These are phyloP conservation scores for Cytospora schulzeri DNA, from an alignment of 2,329 filamentous ascomycete genomes.

Conservation along the genomic window DNA sequence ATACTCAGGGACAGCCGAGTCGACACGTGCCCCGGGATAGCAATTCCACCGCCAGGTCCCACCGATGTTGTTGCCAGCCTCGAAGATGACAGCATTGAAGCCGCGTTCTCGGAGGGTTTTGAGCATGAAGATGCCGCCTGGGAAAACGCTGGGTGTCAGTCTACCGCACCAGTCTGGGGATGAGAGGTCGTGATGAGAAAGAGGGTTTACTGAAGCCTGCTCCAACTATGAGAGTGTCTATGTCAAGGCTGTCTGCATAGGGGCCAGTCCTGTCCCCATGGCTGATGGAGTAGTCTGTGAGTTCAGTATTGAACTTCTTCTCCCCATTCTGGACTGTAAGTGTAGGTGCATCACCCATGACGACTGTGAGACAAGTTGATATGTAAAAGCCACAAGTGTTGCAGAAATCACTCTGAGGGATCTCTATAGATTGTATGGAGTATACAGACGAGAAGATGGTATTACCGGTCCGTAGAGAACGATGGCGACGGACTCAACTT, in stretches of 20 bases:
- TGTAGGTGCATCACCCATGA: slow-evolving; percentile 30
- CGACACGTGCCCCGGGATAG: slow-evolving; percentile 57
- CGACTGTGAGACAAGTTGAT: slow-evolving; percentile 1
- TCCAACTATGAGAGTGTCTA: slow-evolving; percentile 49
- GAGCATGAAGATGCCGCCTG: slow-evolving; percentile 52
- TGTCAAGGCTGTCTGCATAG: slow-evolving; percentile 46
- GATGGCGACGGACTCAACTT: neutral
- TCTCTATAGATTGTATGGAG: neutral
- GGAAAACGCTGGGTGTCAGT: neutral
- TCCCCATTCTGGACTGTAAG: neutral
- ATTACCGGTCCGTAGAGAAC: neutral
- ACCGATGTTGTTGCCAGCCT: slow-evolving; percentile 53
- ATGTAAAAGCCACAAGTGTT: neutral
- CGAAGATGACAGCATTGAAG: slow-evolving; percentile 51
- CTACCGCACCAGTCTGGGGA: neutral
- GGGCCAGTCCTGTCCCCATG: slow-evolving; percentile 40
- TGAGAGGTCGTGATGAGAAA: neutral
- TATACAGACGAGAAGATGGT: neutral
- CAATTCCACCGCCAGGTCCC: slow-evolving; percentile 60
- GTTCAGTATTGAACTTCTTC: slow-evolving; percentile 46
- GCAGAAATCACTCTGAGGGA: neutral
- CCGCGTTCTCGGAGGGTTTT: slow-evolving; percentile 54
- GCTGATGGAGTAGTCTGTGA: slow-evolving; percentile 41
- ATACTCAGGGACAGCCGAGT: slow-evolving; percentile 56
- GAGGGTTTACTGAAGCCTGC: slow-evolving; percentile 45